These are phyloP conservation scores for Pseudopediastrum boryanum DNA, from an alignment of 139 green algal species.

Conservation along the genomic window DNA sequence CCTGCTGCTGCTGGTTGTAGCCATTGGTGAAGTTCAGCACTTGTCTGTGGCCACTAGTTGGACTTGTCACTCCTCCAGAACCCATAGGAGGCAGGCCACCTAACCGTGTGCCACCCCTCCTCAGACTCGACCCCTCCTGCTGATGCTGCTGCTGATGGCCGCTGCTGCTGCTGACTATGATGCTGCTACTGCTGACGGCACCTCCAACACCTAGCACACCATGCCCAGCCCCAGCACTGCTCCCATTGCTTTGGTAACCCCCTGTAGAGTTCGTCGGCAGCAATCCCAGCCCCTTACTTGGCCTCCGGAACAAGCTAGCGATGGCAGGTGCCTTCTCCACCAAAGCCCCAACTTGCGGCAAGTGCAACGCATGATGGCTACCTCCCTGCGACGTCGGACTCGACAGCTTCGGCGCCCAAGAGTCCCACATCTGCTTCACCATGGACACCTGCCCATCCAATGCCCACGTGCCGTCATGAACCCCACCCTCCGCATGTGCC, in stretches of 20 bases:
- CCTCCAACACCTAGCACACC: not conserved
- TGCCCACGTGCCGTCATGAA: not conserved
- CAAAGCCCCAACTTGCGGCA: not conserved
- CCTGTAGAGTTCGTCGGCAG: not conserved
- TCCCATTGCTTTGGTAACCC: conserved; percentile 17
- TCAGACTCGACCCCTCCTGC: too few relatives aligned
- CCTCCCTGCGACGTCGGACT: not conserved
- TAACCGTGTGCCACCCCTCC: too few relatives aligned
- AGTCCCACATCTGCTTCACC: conserved; percentile 42
- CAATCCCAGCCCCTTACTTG: conserved; percentile 11
- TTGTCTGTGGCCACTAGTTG: too few relatives aligned
- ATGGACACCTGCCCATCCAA: conserved; percentile 13
- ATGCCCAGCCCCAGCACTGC: not conserved
- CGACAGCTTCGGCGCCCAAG: conserved; percentile 13
- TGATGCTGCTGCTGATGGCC: not conserved
- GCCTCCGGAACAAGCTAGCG: not conserved
- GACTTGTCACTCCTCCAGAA: too few relatives aligned
- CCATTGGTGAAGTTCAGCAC: too few relatives aligned
- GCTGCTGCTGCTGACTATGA: not conserved
- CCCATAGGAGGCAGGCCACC: too few relatives aligned
- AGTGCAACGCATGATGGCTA: not conserved
- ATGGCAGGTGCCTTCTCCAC: not conserved
- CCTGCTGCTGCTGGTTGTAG: too few relatives aligned
- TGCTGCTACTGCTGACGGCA: not conserved
- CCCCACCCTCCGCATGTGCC: not conserved